Conservation (phyloP, 202 grass and related monocot genomes). For the Saccharum hybrid region DNA sequence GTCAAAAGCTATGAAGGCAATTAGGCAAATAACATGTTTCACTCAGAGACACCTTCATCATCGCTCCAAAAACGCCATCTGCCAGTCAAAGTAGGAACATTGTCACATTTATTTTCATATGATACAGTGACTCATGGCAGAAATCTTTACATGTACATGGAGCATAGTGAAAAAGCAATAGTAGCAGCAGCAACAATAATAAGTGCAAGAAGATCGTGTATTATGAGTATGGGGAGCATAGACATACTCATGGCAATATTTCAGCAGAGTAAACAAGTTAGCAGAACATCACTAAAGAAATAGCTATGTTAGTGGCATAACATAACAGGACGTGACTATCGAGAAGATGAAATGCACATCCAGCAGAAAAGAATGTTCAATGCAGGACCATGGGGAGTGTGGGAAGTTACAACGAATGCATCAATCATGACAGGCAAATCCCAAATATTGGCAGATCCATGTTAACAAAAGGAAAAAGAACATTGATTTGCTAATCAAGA, state of each 20-base stretch:
- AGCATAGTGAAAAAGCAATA: constrained; percentile 2
- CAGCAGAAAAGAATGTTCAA: constrained; percentile 5
- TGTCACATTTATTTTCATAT: constrained; percentile 28
- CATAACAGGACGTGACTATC: background rate
- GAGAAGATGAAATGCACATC: background rate
- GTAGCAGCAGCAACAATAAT: background rate
- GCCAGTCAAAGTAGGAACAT: constrained; percentile 9
- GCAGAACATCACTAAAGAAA: background rate
- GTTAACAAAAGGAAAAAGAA: background rate
- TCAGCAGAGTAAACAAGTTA: background rate
- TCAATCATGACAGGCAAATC: background rate
- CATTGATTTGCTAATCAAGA: constrained; percentile 26
- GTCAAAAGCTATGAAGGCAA: constrained; percentile 4
- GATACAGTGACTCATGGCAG: background rate
- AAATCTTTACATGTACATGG: constrained; percentile 9
- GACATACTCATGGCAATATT: background rate
- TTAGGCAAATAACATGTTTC: constrained; percentile 37
- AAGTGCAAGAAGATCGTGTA: background rate
- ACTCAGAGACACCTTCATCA: constrained; percentile 81
- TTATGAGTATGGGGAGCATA: background rate
- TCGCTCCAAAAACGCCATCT: constrained; percentile 98
- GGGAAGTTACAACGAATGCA: background rate
- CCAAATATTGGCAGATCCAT: background rate
- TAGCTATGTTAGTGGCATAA: background rate
- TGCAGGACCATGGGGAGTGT: constrained; percentile 6